Conservation (phyloP, 192 early-diverging fungal species). For the Mortierella antarctica region DNA sequence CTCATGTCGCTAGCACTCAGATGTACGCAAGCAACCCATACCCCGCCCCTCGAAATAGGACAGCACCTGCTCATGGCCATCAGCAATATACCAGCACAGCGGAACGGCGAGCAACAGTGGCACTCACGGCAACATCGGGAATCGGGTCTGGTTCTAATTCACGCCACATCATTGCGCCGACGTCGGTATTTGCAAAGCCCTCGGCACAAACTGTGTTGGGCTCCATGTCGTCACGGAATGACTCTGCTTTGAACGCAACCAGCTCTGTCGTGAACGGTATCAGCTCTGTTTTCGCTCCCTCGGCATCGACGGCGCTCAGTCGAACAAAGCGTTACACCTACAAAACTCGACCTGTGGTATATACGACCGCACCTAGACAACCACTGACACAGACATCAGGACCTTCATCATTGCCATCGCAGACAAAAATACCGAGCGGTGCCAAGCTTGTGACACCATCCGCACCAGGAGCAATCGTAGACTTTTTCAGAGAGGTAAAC, state of each 20-base stretch:
- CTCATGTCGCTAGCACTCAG: conserved; percentile 18
- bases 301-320: neutral
- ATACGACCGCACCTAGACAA: conserved; percentile 6
- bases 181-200: neutral
- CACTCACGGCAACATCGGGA: neutral
- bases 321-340: conserved; percentile 40
- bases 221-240: conserved; percentile 1
- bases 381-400: neutral
- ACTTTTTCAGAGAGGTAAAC: conserved; percentile 49
- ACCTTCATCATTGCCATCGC: conserved; percentile 4
- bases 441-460: conserved; percentile 9
- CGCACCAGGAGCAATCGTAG: conserved; percentile 27
- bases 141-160: neutral
- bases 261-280: conserved; percentile 5
- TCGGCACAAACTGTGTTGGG: conserved; percentile 1
- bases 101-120: neutral
- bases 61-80: neutral
- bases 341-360: conserved; percentile 40
- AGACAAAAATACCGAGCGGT: neutral
- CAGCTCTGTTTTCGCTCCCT: neutral
- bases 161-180: conserved; percentile 21
- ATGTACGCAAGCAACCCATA: conserved; percentile 41
- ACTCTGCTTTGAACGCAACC: neutral
- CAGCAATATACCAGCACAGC: neutral
- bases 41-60: conserved; percentile 24